These are phyloP conservation scores for Phaeodactylum tricornutum DNA, from an alignment of 108 stramenopile species.

Conservation along the genomic window DNA sequence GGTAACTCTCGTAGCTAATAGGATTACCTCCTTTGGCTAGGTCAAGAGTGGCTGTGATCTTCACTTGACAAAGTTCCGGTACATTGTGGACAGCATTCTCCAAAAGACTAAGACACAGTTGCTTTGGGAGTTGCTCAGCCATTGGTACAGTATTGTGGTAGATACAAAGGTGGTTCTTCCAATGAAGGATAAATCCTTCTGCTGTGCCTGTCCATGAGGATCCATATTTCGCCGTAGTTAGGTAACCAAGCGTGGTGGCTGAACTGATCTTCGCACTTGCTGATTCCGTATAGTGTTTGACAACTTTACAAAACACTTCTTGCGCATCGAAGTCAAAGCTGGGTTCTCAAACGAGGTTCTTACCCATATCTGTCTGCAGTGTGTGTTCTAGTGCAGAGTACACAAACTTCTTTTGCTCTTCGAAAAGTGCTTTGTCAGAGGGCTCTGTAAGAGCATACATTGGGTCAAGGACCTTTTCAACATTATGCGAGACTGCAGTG, in stretches of 20 bases:
- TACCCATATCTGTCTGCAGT: conserved; percentile 1
- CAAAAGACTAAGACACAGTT: too few relatives aligned
- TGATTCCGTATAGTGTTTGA: not conserved
- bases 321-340: conserved; percentile 7
- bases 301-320: not conserved
- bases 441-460: not conserved
- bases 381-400: not conserved
- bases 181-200: conserved; percentile 2
- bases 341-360: not conserved
- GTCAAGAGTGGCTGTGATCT: too few relatives aligned
- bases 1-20: too few relatives aligned
- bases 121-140: too few relatives aligned
- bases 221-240: not conserved
- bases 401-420: conserved; percentile 3
- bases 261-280: not conserved
- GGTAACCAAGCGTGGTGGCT: not conserved
- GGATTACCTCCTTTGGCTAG: too few relatives aligned
- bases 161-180: conserved; percentile 4
- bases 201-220: not conserved
- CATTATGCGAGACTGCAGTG: not conserved
- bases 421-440: conserved; percentile 1
- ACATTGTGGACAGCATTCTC: not conserved
- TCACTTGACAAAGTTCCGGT: not conserved
- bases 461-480: conserved; percentile 1
- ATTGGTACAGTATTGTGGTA: too few relatives aligned